Conservation (phyloP, 768 basidiomycete species). For the Trametes sanguinea region DNA sequence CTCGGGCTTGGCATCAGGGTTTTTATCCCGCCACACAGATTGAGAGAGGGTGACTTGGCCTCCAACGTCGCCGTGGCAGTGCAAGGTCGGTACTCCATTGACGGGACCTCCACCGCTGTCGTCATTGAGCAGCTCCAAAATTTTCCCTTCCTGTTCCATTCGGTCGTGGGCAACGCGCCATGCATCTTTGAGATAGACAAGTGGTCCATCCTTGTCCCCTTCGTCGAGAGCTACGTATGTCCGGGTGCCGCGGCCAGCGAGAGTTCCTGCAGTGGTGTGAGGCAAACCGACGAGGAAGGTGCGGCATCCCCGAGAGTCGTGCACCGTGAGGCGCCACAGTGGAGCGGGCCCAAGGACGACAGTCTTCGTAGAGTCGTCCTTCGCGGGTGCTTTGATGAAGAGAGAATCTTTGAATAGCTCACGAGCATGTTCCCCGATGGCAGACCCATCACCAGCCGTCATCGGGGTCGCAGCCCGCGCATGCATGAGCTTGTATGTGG, state of each 20-base stretch:
- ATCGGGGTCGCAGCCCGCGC: neutral
- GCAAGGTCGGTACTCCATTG: neutral
- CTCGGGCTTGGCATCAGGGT: neutral
- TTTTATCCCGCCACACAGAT: neutral
- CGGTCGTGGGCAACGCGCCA: slow-evolving; percentile 3
- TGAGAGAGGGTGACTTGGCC: slow-evolving; percentile 6
- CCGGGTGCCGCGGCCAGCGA: neutral
- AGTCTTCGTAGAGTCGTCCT: too few relatives aligned
- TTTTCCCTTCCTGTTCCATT: slow-evolving; percentile 4
- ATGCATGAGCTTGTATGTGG: neutral
- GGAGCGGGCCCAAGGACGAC: too few relatives aligned
- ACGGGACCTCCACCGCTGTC: neutral
- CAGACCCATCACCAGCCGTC: neutral
- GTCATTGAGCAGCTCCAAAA: neutral
- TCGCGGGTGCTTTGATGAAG: neutral
- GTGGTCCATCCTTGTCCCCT: neutral
- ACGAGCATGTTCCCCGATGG: neutral
- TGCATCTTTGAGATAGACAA: slow-evolving; percentile 9
- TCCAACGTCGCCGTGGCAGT: slow-evolving; percentile 7
- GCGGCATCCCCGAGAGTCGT: neutral
- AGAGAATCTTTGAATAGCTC: neutral
- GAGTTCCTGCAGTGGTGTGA: neutral
- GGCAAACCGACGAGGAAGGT: slow-evolving; percentile 15
- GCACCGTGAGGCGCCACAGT: neutral
- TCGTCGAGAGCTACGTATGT: slow-evolving; percentile 2